These are phyloP conservation scores for Suillus brevipes DNA, from an alignment of 768 basidiomycete genomes.

Conservation along the genomic window DNA sequence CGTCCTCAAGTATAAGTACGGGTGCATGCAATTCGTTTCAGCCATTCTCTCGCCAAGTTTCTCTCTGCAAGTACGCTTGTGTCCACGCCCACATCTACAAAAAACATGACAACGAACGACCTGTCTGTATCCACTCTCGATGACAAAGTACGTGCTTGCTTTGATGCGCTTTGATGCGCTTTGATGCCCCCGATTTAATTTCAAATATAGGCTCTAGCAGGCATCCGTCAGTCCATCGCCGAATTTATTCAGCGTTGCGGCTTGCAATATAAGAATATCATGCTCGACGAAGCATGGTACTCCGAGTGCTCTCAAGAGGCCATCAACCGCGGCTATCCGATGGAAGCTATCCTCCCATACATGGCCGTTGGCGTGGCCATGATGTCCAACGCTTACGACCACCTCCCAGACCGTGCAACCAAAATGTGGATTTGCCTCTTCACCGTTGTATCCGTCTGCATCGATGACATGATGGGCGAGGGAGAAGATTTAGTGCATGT, in stretches of 20 bases:
- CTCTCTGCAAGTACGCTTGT: neutral
- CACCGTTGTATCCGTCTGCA: constrained; percentile 37
- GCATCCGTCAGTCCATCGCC: neutral
- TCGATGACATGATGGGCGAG: constrained; percentile 36
- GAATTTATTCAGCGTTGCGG: neutral
- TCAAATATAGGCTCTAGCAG: neutral
- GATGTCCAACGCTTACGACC: constrained; percentile 19
- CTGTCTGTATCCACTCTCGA: neutral
- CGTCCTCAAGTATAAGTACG: neutral
- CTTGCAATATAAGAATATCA: neutral
- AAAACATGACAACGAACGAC: neutral
- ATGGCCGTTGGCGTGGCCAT: neutral
- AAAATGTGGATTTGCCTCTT: constrained; percentile 38
- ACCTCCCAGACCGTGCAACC: constrained; percentile 25
- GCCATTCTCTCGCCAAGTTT: neutral
- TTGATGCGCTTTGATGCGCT: neutral
- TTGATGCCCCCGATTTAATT: neutral
- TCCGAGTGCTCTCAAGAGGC: neutral
- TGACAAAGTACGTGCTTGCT: neutral
- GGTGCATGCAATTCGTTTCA: neutral
- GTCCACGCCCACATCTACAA: no score
- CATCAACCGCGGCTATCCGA: neutral
- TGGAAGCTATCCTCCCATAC: neutral
- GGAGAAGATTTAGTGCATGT: constrained; percentile 26
- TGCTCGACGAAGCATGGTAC: neutral